Conservation (phyloP, 164 flowering plant species). For the Vitis rupestris region DNA sequence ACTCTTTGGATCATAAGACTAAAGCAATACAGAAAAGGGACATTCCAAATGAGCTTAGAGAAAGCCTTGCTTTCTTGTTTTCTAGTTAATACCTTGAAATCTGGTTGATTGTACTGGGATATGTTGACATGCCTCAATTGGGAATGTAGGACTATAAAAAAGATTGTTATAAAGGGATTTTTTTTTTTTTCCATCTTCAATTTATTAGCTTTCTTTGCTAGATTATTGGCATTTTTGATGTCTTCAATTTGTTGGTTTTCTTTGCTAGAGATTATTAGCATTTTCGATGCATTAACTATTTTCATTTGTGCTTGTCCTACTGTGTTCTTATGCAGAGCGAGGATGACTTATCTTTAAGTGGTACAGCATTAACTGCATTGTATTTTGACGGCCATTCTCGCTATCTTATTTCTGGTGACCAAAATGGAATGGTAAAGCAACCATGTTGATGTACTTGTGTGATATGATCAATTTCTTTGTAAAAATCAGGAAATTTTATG, state of each 20-base stretch:
- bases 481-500: neutral
- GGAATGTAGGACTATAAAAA: neutral
- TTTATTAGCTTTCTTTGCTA: neutral
- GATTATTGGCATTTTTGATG: neutral
- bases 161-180: neutral
- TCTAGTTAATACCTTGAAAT: neutral
- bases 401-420: constrained; percentile 85
- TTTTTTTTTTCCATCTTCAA: neutral
- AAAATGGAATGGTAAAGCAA: constrained; percentile 66
- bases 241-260: neutral
- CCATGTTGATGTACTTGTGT: constrained; percentile 11
- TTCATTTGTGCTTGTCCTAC: constrained; percentile 8
- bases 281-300: neutral
- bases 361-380: constrained; percentile 70
- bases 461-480: constrained; percentile 2
- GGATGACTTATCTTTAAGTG: constrained; percentile 55
- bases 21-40: too few species aligned
- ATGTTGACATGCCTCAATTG: neutral
- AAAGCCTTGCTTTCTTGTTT: neutral
- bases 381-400: constrained; percentile 47
- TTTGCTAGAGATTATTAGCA: neutral
- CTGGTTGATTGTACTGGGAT: neutral
- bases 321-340: constrained; percentile 54
- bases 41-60: too few species aligned
- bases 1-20: too few species aligned